Evolutionary conservation across 495 filamentous ascomycete species (phyloP), one percentile per base, ranked within the genome.

Genomic region (Trichoderma reesei): DNA sequence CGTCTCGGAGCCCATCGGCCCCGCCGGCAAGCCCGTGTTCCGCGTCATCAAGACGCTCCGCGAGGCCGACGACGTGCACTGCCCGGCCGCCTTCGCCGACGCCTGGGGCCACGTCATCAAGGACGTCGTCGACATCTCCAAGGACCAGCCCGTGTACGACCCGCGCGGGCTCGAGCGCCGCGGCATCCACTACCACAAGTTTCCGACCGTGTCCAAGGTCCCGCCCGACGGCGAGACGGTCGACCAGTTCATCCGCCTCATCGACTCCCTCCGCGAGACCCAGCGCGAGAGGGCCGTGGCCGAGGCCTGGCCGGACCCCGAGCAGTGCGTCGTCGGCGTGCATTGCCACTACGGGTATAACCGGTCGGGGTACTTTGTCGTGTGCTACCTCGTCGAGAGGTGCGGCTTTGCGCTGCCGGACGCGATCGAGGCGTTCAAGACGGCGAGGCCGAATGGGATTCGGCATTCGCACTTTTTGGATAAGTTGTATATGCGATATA

Each of bases 301-400:
- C 34, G 79, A 75, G 5, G 73, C 77, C 11, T 76, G 71, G 68
- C 0, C 51, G 9, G 61, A 63, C 6, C 72, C 72, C 13, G 72
- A 77, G 0, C 68, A 76, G 34, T 73, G 70, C 9, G 75, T 82
- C 14, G 81, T 97, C 59, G 93, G 88, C 13, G 91, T 96, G 1
- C 93, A 98, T 71, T 97, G 93, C 69, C 93, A 98, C 69, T 97
- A 98, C 67, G 93, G 92, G 0, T 96, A 91, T 76, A 96, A 96
- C 70, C 84, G 91, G 41, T 96, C 91, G 0, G 92, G 93, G 1
- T 96, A 92, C 71, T 87, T 96, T 70, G 86, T 98, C 41, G 87
- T 88, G n/a, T 90, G 86, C 69, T 98, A 98, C 68, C 75, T 97
- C 6, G 89, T 98, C 61, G 93, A 98, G 75, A 80, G 85, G 63